These are phyloP conservation scores for Penicillium sp. DNA, from an alignment of 2,329 filamentous ascomycete genomes.

Conservation along the genomic window DNA sequence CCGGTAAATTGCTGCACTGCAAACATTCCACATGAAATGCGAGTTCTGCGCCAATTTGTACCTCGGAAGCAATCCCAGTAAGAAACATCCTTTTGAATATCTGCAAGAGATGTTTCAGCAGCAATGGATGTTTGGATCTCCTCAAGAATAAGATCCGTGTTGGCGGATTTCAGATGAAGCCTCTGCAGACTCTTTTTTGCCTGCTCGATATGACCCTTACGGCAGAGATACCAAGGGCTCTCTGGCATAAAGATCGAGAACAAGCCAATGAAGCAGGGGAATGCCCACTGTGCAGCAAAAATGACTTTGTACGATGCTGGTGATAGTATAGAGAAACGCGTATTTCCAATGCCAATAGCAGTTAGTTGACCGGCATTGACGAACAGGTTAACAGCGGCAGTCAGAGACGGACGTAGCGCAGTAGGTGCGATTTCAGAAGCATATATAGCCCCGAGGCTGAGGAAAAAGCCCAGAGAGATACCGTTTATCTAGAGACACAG, in stretches of 20 bases:
- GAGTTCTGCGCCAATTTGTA: constrained; percentile 3
- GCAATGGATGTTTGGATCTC: not conserved
- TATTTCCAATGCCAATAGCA: constrained; percentile 2
- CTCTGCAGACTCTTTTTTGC: not conserved
- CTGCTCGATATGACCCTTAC: not conserved
- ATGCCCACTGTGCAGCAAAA: constrained; percentile 1
- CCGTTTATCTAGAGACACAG: not conserved
- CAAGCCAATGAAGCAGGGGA: not conserved
- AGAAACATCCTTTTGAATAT: not conserved
- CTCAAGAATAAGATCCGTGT: not conserved
- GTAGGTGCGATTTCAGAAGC: not conserved
- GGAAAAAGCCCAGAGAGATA: not conserved
- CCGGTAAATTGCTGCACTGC: constrained; percentile 7
- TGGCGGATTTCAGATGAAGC: not conserved
- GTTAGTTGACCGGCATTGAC: constrained; percentile 5
- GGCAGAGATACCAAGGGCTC: not conserved
- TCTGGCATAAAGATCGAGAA: not conserved
- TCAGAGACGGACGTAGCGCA: not conserved
- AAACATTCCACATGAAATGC: constrained; percentile 9
- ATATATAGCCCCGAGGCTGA: not conserved
- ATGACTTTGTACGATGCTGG: not conserved
- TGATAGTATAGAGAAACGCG: not conserved
- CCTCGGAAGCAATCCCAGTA: not conserved
- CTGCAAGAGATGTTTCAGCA: not conserved
- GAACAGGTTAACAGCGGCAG: constrained; percentile 5